phyloP scores from a whole-genome alignment of 768 basidiomycete species.

The Candolleomyces aberdarensis region DNA sequence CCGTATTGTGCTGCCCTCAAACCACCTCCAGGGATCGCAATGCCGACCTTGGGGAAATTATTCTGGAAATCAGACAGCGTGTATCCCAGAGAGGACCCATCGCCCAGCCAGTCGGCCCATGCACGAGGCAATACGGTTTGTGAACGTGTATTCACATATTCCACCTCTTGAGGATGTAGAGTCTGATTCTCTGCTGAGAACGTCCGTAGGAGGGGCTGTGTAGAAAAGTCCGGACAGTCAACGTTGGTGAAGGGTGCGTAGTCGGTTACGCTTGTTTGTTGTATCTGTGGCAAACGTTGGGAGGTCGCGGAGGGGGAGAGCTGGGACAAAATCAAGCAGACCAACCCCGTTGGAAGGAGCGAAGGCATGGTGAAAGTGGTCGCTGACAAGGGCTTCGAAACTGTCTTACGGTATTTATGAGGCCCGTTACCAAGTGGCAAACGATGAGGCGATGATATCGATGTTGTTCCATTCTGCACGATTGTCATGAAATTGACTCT shows the following conservation, averaged over 20 bases:
- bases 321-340: neutral
- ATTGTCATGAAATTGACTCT: too few relatives aligned
- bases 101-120: conserved; percentile 59
- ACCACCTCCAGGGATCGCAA: conserved; percentile 72
- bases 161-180: conserved; percentile 45
- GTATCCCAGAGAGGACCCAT: conserved; percentile 53
- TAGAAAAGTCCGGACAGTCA: conserved; percentile 49
- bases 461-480: too few relatives aligned
- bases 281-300: neutral
- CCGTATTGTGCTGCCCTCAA: conserved; percentile 65
- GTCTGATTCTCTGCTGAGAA: conserved; percentile 50
- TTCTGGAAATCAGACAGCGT: conserved; percentile 38
- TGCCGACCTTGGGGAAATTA: conserved; percentile 49
- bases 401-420: neutral
- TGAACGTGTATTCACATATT: conserved; percentile 45
- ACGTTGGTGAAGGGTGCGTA: conserved; percentile 52
- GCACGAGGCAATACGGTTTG: conserved; percentile 39
- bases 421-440: too few relatives aligned
- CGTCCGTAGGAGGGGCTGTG: conserved; percentile 45
- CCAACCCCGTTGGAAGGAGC: neutral
- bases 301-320: neutral
- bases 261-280: conserved; percentile 30
- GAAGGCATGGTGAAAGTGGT: neutral
- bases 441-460: too few relatives aligned
- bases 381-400: neutral